Evolutionary conservation across 176 grass and related monocot genomes (phyloP), one percentile per base, ranked within the genome.

Genomic region (Avena insularis): DNA sequence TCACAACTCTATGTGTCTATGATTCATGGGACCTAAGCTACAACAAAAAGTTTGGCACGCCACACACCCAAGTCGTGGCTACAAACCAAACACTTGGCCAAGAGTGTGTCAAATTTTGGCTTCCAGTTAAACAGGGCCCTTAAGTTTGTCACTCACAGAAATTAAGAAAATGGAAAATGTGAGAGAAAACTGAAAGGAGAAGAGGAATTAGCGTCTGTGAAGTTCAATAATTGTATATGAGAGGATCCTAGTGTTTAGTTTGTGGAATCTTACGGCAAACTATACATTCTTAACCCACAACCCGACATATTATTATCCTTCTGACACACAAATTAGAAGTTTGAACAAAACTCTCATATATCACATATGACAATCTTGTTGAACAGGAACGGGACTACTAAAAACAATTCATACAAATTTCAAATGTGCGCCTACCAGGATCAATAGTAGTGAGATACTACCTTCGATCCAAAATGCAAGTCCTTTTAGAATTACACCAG

Each of bases 11-110:
- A 76, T 76, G 8, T 27, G 23, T 53, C 45, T 74, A 46, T 72
- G 71, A 75, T 12, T 74, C 72, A 50, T 49, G 48, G 49, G 72
- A 75, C 7, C 73, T 75, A 76, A 48, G 20, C 40, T 72, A 72
- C 19, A 72, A 5, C 14, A 53, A 76, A 76, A 76, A 47, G 73
- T 76, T 76, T 53, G 48, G 21, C 47, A 76, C 0, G 14, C 7
- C 13, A 76, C 14, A 76, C 73, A 17, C 73, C 21, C 25, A 76
- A 31, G 48, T 29, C 8, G 8, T 50, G 71, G 46, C 6, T 75
- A 51, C 40, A 50, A 51, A 51, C 12, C 2, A 75, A 27, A 49
- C 21, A 49, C 17, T 46, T 70, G 33, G 67, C 16, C 43, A 15
- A 15, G 10, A 68, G 33, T 31, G 21, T 8, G 46, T 1, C 2